Base-by-base conservation (phyloP, 2,329 filamentous ascomycete species). In the Aphanocladium album region DNA sequence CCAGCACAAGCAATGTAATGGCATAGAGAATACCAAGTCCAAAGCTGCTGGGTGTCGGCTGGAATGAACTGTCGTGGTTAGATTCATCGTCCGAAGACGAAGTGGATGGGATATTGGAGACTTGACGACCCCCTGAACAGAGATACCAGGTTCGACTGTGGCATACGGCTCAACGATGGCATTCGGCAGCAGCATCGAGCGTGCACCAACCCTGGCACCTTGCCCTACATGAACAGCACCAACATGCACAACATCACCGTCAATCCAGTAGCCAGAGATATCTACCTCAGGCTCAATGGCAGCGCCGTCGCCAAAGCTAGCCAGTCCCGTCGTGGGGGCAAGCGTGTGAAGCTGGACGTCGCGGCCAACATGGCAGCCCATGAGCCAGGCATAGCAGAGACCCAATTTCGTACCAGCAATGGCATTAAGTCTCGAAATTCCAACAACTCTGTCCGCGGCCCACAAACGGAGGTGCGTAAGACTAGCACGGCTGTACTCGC, bases 201-300 rank as follows among this genome's bases (percentile, higher is more conserved):
- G 65, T 12, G 56, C 60, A 9, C 65, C 65, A 21, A 67, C 63
- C 19, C 60, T 45, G 6, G 65, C 65, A 23, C 65, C 62, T 39
- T 62, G 61, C 1, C 65, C 63, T 7, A 67, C 59, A 11, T 60
- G 60, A 25, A 66, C 21, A 30, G 51, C 43, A 2, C 65, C 65
- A 16, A 67, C 60, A 33, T 65, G 65, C 35, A 67, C 49, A n/a
- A 50, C 39, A 30, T 66, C 64, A n/a, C 65, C 65, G 19, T 67
- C 65, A 49, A 67, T 60, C 65, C 65, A 67, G 64, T 64, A 67
- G 6, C 65, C 65, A 5, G 61, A 58, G 16, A 61, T 46, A 39
- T 67, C 65, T n/a, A 60, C 64, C 25, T 67, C 65, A 8, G 65
- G 63, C 54, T 67, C 65, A 1, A 67, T 35, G 5, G 63, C 62